Base-by-base conservation (phyloP, 2,329 filamentous ascomycete genomes). In the Penicillium sp. region DNA sequence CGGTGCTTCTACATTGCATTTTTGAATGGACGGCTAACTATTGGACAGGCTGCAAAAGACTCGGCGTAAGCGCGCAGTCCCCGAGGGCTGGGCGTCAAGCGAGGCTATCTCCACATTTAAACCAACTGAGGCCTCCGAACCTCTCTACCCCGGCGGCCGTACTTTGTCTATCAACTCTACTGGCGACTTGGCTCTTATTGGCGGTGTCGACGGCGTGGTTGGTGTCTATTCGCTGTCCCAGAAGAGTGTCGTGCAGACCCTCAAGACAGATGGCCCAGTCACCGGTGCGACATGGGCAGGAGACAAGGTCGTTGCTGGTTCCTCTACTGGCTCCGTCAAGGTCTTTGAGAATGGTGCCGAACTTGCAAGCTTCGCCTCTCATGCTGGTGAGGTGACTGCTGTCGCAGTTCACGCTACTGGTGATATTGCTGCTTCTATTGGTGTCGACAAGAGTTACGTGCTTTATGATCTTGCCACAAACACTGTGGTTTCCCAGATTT, bases 381-480 rank as follows among this genome's bases (percentile, higher is more conserved):
- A 98, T 68, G 86, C 89, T 21, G 91, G 90, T 4, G 77, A 87
- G 49, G 85, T 83, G 1, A 93, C 84, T 8, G 84, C 81, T 5
- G 70, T 98, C 50, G 82, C 88, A 32, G 65, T 90, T 7, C 93
- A 98, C 67, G 88, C 93, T 1, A 85, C 86, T 57, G 87, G 85
- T 34, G 81, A 85, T 46, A 81, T 98, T 49, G 68, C 96, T 41
- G 91, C 87, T 2, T 95, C 91, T 0, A 86, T 93, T 31, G 90
- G 91, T 43, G 79, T 82, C 2, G 93, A 98, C 68, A 96, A 95
- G 79, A 91, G 86, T 68, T 89, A 95, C 63, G 81, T 90, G 2
- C 81, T 97, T 54, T 96, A 97, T 69, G 88, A 97, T 57, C 69
- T 96, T 34, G 69, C 77, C 19, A 76, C 75, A 4, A 76, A 82